Conservation (phyloP, 2,329 filamentous ascomycete genomes). For the Pseudogymnoascus sp. region DNA sequence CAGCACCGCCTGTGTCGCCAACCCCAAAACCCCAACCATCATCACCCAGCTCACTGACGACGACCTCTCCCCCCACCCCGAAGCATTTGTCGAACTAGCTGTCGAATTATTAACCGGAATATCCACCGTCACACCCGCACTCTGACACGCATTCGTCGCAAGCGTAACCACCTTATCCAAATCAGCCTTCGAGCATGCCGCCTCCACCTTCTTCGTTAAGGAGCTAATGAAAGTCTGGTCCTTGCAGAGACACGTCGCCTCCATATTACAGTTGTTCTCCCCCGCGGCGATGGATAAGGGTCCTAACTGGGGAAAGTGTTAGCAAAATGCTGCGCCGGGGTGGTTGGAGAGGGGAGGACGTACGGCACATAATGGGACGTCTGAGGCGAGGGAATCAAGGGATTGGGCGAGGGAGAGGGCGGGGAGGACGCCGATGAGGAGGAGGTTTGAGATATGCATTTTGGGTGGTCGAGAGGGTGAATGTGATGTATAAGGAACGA, state of each 20-base stretch:
- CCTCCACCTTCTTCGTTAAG: background rate
- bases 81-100: background rate
- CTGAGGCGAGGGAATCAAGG: background rate
- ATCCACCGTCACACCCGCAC: background rate
- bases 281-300: background rate
- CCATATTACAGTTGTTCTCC: background rate
- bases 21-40: background rate
- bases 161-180: background rate
- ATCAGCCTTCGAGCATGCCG: background rate
- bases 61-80: background rate
- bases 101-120: background rate
- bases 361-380: background rate
- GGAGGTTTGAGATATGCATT: background rate
- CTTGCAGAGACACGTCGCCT: background rate
- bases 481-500: background rate
- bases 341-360: background rate
- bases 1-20: background rate
- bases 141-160: background rate
- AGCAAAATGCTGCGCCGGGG: background rate
- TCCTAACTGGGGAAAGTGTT: background rate
- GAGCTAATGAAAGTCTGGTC: background rate
- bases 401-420: slow-evolving; percentile 4
- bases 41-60: background rate
- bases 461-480: background rate
- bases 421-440: background rate